phyloP scores from a whole-genome alignment of 257 asterid species.

The Ehretia macrophylla region DNA sequence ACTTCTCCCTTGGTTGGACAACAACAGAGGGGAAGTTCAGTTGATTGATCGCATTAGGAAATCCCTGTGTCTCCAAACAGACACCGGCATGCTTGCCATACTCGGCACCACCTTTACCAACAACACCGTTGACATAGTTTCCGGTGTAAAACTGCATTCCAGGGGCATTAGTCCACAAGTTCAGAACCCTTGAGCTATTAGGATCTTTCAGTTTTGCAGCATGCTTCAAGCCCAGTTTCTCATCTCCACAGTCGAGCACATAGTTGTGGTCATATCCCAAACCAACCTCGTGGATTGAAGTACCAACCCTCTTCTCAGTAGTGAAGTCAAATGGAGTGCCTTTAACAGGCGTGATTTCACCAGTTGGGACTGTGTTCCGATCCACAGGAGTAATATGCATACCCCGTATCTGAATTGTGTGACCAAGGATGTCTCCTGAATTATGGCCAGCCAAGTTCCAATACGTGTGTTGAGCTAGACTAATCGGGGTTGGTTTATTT shows the following conservation, averaged over 20 bases:
- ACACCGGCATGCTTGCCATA: conserved; percentile 73
- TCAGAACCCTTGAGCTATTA: conserved; percentile 65
- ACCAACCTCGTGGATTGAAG: conserved; percentile 70
- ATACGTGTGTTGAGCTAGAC: conserved; percentile 91
- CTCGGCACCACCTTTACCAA: conserved; percentile 76
- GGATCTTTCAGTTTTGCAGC: conserved; percentile 84
- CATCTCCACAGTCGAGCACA: conserved; percentile 71
- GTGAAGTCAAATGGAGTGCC: conserved; percentile 91
- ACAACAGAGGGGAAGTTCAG: conserved; percentile 71
- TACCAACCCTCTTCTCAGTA: conserved; percentile 56
- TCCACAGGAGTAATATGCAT: conserved; percentile 80
- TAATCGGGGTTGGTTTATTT: conserved; percentile 81
- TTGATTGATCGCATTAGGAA: conserved; percentile 83
- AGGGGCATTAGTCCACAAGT: conserved; percentile 89
- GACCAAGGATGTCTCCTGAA: conserved; percentile 67
- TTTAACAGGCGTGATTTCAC: conserved; percentile 72
- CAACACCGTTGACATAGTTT: conserved; percentile 65
- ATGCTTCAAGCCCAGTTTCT: conserved; percentile 63
- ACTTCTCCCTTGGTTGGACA: conserved; percentile 77
- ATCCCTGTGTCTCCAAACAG: conserved; percentile 94
- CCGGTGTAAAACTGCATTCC: conserved; percentile 98
- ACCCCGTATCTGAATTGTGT: conserved; percentile 69
- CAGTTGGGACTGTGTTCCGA: conserved; percentile 70
- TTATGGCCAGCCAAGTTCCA: conserved; percentile 91
- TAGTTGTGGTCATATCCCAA: conserved; percentile 92